phyloP scores from a whole-genome alignment of 768 basidiomycete species.

The Gautieria morchelliformis region DNA sequence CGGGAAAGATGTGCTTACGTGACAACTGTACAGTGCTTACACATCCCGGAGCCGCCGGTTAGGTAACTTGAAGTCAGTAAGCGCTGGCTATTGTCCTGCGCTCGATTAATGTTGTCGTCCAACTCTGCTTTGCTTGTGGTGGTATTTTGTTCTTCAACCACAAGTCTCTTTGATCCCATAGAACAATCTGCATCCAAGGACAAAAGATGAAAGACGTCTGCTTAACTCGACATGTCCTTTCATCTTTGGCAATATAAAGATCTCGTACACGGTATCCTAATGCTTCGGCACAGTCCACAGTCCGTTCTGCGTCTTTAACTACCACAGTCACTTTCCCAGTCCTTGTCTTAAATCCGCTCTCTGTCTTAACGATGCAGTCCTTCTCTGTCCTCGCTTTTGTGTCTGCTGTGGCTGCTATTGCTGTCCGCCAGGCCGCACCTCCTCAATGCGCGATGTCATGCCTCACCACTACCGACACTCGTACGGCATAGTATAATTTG shows the following conservation, averaged over 20 bases:
- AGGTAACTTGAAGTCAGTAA: neutral
- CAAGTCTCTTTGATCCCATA: neutral
- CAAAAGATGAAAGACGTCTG: too few species aligned
- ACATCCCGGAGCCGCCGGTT: neutral
- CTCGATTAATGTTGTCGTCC: too few species aligned
- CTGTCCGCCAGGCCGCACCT: constrained; percentile 13
- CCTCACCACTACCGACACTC: constrained; percentile 29
- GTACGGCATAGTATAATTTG: neutral
- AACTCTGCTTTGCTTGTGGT: neutral
- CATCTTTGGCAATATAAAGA: constrained; percentile 23
- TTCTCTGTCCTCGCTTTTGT: constrained; percentile 26
- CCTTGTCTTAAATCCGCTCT: constrained; percentile 10
- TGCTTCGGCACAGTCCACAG: neutral
- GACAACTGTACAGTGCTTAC: constrained; percentile 6
- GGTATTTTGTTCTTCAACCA: neutral
- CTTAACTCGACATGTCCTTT: constrained; percentile 11
- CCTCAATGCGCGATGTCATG: constrained; percentile 47
- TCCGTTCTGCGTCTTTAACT: neutral
- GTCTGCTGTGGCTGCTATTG: constrained; percentile 28
- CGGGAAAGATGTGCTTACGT: constrained; percentile 6
- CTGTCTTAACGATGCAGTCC: constrained; percentile 42
- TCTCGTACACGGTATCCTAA: constrained; percentile 6
- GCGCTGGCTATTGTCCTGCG: neutral
- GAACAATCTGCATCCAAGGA: neutral
- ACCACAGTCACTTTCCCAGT: constrained; percentile 14